These are phyloP conservation scores for Aegilops longissima DNA, from an alignment of 176 grass and related monocot species.

Conservation along the genomic window DNA sequence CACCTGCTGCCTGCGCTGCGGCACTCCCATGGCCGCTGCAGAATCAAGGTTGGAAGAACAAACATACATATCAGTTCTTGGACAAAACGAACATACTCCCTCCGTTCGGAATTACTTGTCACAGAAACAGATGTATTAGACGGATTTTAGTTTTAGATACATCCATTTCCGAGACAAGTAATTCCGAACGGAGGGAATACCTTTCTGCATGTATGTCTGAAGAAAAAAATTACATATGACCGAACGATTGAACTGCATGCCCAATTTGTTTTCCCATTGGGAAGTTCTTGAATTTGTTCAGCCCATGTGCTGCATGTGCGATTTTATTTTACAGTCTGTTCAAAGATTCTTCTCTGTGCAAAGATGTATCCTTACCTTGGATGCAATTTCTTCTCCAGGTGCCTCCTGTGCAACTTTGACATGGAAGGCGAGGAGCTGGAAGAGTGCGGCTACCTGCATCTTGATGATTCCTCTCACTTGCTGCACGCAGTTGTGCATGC, in stretches of 20 bases:
- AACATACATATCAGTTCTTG: not conserved
- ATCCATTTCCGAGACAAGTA: too few relatives aligned
- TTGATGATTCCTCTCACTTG: constrained; percentile 79
- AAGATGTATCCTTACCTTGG: not conserved
- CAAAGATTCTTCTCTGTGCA: not conserved
- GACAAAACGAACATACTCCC: not conserved
- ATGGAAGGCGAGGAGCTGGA: constrained; percentile 58
- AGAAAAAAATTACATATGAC: not conserved
- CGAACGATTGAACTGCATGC: not conserved
- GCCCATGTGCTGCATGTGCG: too few relatives aligned
- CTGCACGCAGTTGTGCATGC: constrained; percentile 93
- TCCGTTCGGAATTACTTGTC: too few relatives aligned
- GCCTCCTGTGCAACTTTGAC: constrained; percentile 65
- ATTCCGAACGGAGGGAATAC: not conserved
- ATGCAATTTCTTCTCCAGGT: constrained; percentile 58
- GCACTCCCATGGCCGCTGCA: constrained; percentile 50
- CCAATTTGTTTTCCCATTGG: not conserved
- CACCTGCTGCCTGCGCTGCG: constrained; percentile 77
- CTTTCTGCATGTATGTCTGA: not conserved
- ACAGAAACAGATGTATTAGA: too few relatives aligned
- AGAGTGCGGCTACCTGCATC: constrained; percentile 55
- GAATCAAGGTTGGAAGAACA: constrained; percentile 74
- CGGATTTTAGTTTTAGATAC: too few relatives aligned
- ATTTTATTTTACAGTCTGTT: not conserved
- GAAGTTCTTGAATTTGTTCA: not conserved